Conservation (phyloP, 768 basidiomycete species). For the Astraeus odoratus region DNA sequence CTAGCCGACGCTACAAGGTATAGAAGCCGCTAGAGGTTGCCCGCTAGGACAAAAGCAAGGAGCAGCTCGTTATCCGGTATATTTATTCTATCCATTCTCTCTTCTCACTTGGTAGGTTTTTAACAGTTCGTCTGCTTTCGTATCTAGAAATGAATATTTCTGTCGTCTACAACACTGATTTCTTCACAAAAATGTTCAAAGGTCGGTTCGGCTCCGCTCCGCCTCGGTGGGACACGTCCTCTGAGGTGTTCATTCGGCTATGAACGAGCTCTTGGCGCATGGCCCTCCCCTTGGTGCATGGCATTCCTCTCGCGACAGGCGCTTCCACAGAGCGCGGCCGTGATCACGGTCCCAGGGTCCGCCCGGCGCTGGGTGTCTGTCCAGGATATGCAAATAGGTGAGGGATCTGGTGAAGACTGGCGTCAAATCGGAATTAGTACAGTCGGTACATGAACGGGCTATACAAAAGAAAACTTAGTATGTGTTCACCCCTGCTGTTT, state of each 20-base stretch:
- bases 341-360: conserved; percentile 87
- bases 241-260: conserved; percentile 92
- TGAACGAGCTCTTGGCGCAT: conserved; percentile 89
- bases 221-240: conserved; percentile 97
- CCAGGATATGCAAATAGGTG: conserved; percentile 79
- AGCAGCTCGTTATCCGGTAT: conserved; percentile 86
- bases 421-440: no score
- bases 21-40: conserved; percentile 86
- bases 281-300: conserved; percentile 90
- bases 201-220: conserved; percentile 94
- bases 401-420: no score
- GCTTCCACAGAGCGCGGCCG: conserved; percentile 63
- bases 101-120: no score
- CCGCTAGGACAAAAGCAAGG: conserved; percentile 87
- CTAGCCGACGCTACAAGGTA: conserved; percentile 93
- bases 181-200: conserved; percentile 89
- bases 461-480: no score
- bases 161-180: conserved; percentile 81
- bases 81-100: conserved; percentile 22
- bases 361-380: conserved; percentile 79
- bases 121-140: no score
- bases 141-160: conserved; percentile 82
- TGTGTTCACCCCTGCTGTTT: no score
- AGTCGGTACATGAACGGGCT: no score
- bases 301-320: conserved; percentile 74